Percentiles rank a stretch among this genome's conserved stretches.
Conservation (phyloP, 2,329 filamentous ascomycete species). For the Exserohilum rostratum region DNA sequence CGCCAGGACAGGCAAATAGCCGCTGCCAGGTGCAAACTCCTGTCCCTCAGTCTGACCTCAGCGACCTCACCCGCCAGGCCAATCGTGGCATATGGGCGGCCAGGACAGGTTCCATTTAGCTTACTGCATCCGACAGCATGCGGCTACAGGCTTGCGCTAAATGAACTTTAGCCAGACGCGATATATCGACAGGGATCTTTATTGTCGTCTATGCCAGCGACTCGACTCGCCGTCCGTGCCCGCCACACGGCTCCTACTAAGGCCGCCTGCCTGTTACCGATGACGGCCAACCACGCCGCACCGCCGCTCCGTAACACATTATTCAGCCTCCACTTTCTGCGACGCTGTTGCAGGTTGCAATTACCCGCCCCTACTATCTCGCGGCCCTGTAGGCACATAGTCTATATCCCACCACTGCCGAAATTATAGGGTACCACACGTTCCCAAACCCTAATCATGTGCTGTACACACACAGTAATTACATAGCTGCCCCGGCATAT, state of each 20-base stretch:
- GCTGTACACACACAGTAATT: too few relatives aligned
- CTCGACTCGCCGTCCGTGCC: constrained; percentile 2
- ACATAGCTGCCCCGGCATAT: constrained; percentile 26
- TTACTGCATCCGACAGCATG: constrained; percentile 14
- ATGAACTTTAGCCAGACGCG: constrained; percentile 16
- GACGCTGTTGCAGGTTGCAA: too few relatives aligned
- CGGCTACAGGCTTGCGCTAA: constrained; percentile 14
- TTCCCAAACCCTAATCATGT: too few relatives aligned
- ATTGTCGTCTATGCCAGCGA: not conserved
- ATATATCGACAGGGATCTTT: constrained; percentile 11
- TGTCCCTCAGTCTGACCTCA: too few relatives aligned
- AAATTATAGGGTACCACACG: too few relatives aligned
- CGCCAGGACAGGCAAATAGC: too few relatives aligned
- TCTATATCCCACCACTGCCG: not conserved
- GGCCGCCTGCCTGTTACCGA: not conserved
- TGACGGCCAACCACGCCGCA: too few relatives aligned
- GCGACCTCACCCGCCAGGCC: too few relatives aligned
- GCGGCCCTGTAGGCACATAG: too few relatives aligned
- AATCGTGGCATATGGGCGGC: too few relatives aligned
- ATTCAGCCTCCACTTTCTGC: constrained; percentile 13
- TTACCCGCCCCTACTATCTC: constrained; percentile 14
- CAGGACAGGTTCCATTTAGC: constrained; percentile 11
- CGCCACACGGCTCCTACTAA: not conserved
- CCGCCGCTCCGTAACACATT: too few relatives aligned
- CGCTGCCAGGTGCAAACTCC: too few relatives aligned